These are phyloP conservation scores for Bombardia bombarda DNA, from an alignment of 495 filamentous ascomycete genomes.

Conservation along the genomic window DNA sequence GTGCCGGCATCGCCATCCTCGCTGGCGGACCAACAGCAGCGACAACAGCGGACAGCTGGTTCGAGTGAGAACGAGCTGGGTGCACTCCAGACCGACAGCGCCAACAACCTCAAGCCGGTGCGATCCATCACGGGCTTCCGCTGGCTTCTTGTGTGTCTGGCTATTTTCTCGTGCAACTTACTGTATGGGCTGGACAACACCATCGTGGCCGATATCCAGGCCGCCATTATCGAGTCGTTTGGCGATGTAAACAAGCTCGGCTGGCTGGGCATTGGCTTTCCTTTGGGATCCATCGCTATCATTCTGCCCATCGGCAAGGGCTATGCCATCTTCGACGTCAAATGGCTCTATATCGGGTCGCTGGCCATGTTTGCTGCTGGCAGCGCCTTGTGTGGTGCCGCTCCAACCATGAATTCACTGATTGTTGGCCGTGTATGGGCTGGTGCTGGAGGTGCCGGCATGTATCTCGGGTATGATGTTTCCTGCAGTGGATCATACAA, in stretches of 20 bases:
- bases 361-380: conserved; percentile 45
- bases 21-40: no score
- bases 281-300: background rate
- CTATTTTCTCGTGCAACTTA: background rate
- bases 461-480: conserved; percentile 41
- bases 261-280: background rate
- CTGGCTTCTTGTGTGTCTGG: background rate
- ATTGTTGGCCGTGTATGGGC: conserved; percentile 42
- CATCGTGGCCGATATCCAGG: background rate
- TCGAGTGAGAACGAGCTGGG: no score
- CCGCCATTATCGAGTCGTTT: background rate
- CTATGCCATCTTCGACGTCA: conserved; percentile 45
- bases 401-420: conserved; percentile 13
- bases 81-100: no score
- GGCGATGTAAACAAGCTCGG: background rate
- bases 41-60: no score
- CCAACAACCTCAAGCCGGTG: no score
- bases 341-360: conserved; percentile 43
- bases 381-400: conserved; percentile 40
- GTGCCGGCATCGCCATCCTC: no score
- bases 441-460: conserved; percentile 38
- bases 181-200: background rate
- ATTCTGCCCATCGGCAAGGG: conserved; percentile 28
- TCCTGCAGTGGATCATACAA: conserved; percentile 34
- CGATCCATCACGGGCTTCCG: background rate